Percentiles rank a stretch among this genome's conserved stretches.
Conservation (phyloP, 495 filamentous ascomycete genomes). For the Neurospora sp. region DNA sequence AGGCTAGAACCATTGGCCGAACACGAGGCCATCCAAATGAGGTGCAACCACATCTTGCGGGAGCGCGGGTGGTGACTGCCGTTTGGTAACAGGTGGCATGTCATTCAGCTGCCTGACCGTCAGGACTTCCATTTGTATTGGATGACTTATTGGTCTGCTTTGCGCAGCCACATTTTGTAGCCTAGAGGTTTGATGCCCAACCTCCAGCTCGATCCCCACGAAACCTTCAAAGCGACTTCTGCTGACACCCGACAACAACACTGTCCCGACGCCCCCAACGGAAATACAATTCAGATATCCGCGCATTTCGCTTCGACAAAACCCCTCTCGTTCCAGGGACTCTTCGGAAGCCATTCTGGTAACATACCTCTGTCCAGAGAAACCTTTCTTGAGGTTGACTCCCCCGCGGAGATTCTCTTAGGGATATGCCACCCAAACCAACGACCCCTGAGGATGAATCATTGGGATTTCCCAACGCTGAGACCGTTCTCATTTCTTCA, state of each 20-base stretch:
- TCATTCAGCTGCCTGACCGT: background rate
- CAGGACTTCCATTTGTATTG: background rate
- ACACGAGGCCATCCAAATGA: background rate
- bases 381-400: background rate
- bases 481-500: background rate
- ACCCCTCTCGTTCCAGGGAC: background rate
- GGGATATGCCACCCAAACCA: background rate
- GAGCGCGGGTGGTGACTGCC: background rate
- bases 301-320: background rate
- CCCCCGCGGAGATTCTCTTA: background rate
- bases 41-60: background rate
- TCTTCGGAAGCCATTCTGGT: background rate
- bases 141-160: background rate
- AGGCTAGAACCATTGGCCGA: background rate
- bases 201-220: background rate
- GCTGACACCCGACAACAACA: background rate
- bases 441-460: background rate
- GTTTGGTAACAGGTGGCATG: background rate
- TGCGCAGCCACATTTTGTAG: background rate
- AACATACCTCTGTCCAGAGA: background rate
- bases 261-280: background rate
- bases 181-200: background rate
- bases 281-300: background rate
- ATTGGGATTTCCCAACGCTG: fast-evolving
- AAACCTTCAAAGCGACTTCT: background rate